Conservation (phyloP, 2,329 filamentous ascomycete genomes). For the Fusarium humuli region DNA sequence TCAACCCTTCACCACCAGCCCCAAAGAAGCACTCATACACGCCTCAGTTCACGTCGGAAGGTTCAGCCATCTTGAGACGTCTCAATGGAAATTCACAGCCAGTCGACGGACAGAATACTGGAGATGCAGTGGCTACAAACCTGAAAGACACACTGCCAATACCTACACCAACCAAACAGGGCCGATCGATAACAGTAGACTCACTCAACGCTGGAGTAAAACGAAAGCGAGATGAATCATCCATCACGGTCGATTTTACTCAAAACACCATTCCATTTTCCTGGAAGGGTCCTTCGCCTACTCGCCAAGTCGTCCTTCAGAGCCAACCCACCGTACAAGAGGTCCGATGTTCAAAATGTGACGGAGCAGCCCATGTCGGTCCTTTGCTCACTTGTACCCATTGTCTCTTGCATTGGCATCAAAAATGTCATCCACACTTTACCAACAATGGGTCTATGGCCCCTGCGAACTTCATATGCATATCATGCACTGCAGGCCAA, state of each 20-base stretch:
- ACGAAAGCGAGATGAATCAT: slow-evolving; percentile 45
- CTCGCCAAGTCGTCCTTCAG: not conserved
- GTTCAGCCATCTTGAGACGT: slow-evolving; percentile 46
- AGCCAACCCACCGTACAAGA: not conserved
- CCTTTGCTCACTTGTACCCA: slow-evolving; percentile 34
- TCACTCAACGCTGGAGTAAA: slow-evolving; percentile 40
- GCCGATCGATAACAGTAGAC: slow-evolving; percentile 1
- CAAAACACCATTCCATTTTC: slow-evolving; percentile 50
- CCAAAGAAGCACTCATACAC: slow-evolving; percentile 42
- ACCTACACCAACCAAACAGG: slow-evolving; percentile 16
- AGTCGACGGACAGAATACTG: not conserved
- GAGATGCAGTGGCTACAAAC: not conserved
- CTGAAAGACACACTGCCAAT: slow-evolving; percentile 31
- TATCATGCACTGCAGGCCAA: slow-evolving; percentile 29
- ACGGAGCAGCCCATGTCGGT: slow-evolving; percentile 5
- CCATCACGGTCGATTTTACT: slow-evolving; percentile 46
- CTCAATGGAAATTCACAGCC: slow-evolving; percentile 32
- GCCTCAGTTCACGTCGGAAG: slow-evolving; percentile 48
- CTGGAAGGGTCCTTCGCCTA: slow-evolving; percentile 11
- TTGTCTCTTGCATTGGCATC: slow-evolving; percentile 46
- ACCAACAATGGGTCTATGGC: slow-evolving; percentile 7
- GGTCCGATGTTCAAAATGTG: slow-evolving; percentile 36
- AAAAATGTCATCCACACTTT: slow-evolving; percentile 35
- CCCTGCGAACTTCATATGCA: slow-evolving; percentile 33
- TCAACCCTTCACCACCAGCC: not conserved